phyloP scores from a whole-genome alignment of 2,329 filamentous ascomycete genomes.

The Ceratocystis cubensis region DNA sequence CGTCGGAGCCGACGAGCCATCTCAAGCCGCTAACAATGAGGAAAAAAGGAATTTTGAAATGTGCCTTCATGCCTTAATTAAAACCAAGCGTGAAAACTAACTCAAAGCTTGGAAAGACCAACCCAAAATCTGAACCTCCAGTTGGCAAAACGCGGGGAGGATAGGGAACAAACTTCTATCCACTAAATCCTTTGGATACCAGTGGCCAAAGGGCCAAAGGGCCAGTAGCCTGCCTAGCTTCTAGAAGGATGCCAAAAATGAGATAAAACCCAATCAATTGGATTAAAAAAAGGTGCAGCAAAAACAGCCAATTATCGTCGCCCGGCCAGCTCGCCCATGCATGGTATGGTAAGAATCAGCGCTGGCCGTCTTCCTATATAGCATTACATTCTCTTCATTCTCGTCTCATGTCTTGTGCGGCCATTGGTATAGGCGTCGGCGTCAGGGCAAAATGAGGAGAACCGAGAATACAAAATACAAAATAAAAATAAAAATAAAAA shows the following conservation, averaged over 20 bases:
- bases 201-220: not conserved
- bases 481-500: too few relatives aligned
- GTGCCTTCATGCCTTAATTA: too few relatives aligned
- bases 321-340: too few relatives aligned
- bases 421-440: too few relatives aligned
- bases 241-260: constrained; percentile 7
- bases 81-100: not conserved
- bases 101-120: not conserved
- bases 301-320: not conserved
- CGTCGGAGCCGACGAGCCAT: not conserved
- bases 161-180: not conserved
- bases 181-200: not conserved
- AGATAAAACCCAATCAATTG: not conserved
- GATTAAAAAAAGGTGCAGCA: not conserved
- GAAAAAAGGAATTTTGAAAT: not conserved
- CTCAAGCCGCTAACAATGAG: not conserved
- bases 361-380: too few relatives aligned
- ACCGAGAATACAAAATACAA: too few relatives aligned
- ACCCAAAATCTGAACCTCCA: not conserved
- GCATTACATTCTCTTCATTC: too few relatives aligned
- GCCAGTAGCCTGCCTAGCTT: not conserved
- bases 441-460: too few relatives aligned
- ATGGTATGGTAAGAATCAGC: too few relatives aligned
- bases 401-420: too few relatives aligned
- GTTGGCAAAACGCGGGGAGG: not conserved